These are phyloP conservation scores for Saxispiralis lemnorum DNA, from an alignment of 495 filamentous ascomycete genomes.

Conservation along the genomic window DNA sequence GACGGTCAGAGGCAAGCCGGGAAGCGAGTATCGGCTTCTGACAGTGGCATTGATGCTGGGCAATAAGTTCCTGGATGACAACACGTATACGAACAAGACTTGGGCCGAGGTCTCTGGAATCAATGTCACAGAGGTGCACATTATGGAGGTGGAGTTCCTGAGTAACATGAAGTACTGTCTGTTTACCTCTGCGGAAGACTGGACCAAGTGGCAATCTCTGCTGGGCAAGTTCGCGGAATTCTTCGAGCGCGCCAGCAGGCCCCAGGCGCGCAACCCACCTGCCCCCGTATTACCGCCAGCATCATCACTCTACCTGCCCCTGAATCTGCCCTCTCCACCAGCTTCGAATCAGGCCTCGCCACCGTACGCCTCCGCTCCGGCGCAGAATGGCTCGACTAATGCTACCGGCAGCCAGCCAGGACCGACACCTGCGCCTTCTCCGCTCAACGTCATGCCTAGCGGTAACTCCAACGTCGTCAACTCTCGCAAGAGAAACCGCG, in stretches of 20 bases:
- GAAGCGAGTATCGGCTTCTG: conserved; percentile 88
- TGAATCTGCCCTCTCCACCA: conserved; percentile 39
- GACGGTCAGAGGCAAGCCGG: conserved; percentile 68
- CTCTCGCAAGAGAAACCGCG: conserved; percentile 52
- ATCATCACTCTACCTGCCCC: conserved; percentile 23
- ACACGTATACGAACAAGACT: conserved; percentile 98
- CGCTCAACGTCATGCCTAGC: conserved; percentile 32
- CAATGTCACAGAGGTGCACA: conserved; percentile 83
- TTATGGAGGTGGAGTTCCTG: conserved; percentile 98
- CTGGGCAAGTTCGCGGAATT: conserved; percentile 63
- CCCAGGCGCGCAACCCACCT: conserved; percentile 12
- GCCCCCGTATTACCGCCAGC: conserved; percentile 34
- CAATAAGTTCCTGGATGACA: conserved; percentile 98
- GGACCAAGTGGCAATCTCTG: conserved; percentile 70
- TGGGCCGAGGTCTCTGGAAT: conserved; percentile 98
- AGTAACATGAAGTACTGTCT: conserved; percentile 96
- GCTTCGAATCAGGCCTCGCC: conserved; percentile 30
- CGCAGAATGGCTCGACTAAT: not conserved
- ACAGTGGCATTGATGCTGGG: conserved; percentile 96
- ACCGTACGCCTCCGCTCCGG: conserved; percentile 14
- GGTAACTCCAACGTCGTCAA: not conserved
- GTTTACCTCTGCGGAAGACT: conserved; percentile 63
- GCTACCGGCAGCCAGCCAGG: not conserved
- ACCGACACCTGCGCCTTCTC: conserved; percentile 27
- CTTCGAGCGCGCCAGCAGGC: conserved; percentile 44